phyloP scores from a whole-genome alignment of 2,329 filamentous ascomycete species.

The Fusarium nodosum region DNA sequence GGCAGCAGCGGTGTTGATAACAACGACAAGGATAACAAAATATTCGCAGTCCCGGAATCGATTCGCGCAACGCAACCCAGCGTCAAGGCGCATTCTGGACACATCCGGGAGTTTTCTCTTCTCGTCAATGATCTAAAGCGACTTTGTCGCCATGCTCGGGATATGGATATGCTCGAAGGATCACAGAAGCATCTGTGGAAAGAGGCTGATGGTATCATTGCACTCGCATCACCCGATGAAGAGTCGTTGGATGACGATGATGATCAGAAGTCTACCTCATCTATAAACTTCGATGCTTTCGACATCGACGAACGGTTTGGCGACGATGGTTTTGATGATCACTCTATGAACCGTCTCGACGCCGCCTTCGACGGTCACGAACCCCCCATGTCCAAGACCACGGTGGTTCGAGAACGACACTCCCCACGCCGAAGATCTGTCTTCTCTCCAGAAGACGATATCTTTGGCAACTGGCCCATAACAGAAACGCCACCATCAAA shows the following conservation, averaged over 20 bases:
- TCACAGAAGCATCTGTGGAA: constrained; percentile 75
- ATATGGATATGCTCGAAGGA: constrained; percentile 74
- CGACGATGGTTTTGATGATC: constrained; percentile 64
- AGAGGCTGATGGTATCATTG: constrained; percentile 89
- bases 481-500: constrained; percentile 54
- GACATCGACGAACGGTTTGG: constrained; percentile 61
- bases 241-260: constrained; percentile 62
- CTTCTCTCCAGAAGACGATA: constrained; percentile 75
- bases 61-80: constrained; percentile 87
- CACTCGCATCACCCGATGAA: constrained; percentile 78
- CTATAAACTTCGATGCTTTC: constrained; percentile 58
- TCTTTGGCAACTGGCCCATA: constrained; percentile 69
- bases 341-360: constrained; percentile 59
- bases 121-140: constrained; percentile 87
- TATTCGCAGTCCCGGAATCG: constrained; percentile 72
- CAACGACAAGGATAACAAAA: constrained; percentile 54
- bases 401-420: constrained; percentile 67
- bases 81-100: constrained; percentile 85
- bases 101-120: constrained; percentile 83
- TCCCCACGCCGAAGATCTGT: constrained; percentile 70
- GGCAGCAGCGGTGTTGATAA: constrained; percentile 60
- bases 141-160: constrained; percentile 76
- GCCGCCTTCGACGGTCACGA: constrained; percentile 60
- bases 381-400: constrained; percentile 62
- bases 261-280: constrained; percentile 56